Percentiles rank a stretch among this genome's conserved stretches.
Evolutionary conservation across 108 stramenopile genomes (phyloP).

Genomic region (Skeletonema costatum): DNA sequence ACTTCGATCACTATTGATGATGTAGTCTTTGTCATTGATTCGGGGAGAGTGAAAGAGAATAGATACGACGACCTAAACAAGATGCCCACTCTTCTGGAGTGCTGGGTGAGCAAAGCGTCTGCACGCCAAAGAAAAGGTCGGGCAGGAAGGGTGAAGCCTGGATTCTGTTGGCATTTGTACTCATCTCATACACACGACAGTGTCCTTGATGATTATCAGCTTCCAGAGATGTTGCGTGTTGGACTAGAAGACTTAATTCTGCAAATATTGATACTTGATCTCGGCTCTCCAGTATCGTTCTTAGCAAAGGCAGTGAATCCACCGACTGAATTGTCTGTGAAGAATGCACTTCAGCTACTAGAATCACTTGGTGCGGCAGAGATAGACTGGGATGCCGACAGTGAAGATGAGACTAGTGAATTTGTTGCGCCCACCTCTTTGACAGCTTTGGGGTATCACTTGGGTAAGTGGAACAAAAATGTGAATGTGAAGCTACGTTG

Average conservation of each 20-base stretch:
- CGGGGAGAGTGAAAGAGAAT: conserved; percentile 74
- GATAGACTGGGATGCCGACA: conserved; percentile 40
- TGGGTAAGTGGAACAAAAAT: conserved; percentile 36
- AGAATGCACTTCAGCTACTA: conserved; percentile 64
- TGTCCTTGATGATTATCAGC: conserved; percentile 62
- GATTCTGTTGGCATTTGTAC: conserved; percentile 79
- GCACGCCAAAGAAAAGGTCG: conserved; percentile 91
- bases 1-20: conserved; percentile 61
- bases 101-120: conserved; percentile 86
- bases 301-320: conserved; percentile 74
- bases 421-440: conserved; percentile 52
- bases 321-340: conserved; percentile 61
- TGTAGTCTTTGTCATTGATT: conserved; percentile 79
- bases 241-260: conserved; percentile 91
- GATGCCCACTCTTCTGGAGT: conserved; percentile 80
- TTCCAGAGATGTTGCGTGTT: conserved; percentile 91
- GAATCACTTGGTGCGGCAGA: conserved; percentile 71
- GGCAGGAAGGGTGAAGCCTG: conserved; percentile 92
- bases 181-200: conserved; percentile 64
- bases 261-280: conserved; percentile 77
- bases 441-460: conserved; percentile 91
- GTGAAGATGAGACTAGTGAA: not conserved
- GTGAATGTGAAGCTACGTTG: not conserved
- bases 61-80: conserved; percentile 70
- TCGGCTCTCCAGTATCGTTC: conserved; percentile 72